Conservation (phyloP, 257 asterid genomes). For the Echium plantagineum region DNA sequence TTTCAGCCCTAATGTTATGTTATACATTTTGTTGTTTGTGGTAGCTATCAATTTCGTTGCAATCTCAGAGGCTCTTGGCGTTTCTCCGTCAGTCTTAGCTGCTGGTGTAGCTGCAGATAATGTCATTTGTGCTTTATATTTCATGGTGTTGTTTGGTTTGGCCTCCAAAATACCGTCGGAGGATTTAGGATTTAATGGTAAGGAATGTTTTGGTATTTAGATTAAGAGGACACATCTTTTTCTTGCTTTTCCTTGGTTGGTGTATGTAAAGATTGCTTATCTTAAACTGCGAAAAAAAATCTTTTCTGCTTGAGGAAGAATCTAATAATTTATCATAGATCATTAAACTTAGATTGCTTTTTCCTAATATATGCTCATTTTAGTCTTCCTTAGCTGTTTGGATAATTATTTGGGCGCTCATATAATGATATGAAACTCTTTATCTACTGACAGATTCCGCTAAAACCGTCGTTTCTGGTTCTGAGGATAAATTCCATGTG, state of each 20-base stretch:
- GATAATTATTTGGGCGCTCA: neutral
- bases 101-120: slow-evolving; percentile 92
- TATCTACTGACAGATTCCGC: slow-evolving; percentile 28
- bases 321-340: no score
- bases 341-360: no score
- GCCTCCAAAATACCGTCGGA: slow-evolving; percentile 75
- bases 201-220: slow-evolving; percentile 1
- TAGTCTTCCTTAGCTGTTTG: neutral
- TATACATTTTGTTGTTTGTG: slow-evolving; percentile 16
- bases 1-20: slow-evolving; percentile 7
- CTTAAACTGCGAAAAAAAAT: no score
- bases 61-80: slow-evolving; percentile 59
- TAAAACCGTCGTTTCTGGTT: slow-evolving; percentile 20
- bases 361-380: neutral
- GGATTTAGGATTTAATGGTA: slow-evolving; percentile 33
- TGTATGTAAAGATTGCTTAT: no score
- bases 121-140: slow-evolving; percentile 62
- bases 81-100: slow-evolving; percentile 66
- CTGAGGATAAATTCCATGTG: slow-evolving; percentile 37
- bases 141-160: slow-evolving; percentile 50
- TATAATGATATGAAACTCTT: slow-evolving; percentile 10
- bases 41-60: slow-evolving; percentile 85
- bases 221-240: neutral
- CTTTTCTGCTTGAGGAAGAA: no score
- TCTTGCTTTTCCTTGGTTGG: no score